Evolutionary conservation across 2,329 filamentous ascomycete genomes (phyloP), one percentile per base, ranked within the genome.

Genomic region (Huntiella bhutanensis): DNA sequence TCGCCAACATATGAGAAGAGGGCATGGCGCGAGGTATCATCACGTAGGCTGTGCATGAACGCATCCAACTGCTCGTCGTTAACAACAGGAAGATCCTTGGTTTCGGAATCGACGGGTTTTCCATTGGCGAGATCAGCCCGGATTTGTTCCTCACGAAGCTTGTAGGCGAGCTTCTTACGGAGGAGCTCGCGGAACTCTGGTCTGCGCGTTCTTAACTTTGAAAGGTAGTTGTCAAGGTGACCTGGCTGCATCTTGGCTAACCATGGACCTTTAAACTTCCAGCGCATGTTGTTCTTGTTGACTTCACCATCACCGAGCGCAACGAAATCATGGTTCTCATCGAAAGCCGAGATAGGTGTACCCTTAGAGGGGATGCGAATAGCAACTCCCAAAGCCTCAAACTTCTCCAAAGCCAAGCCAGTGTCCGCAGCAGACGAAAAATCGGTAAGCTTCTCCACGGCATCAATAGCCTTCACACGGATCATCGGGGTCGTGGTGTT

Each of bases 381-480:
- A 4, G 83, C 76, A 46, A 94, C 63, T 49, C 75, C 71, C 59
- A 95, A 68, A 60, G 93, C 83, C 58, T 85, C 80, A 65, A 81
- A 95, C 66, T 95, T 96, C 57, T 77, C 69, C 47, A 92, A 66
- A 5, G 84, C 86, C 54, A 85, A 65, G 44, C 78, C 73, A 62
- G 93, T 84, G 60, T 94, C 84, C 48, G 79, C 73, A 0, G 86
- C 82, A 34, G 82, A 86, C 52, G 76, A 70, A 62, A 86, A 96
- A 57, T 95, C 86, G 57, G 87, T 94, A 54, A 95, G 71, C 59
- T 86, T 81, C 62, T 95, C 86, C 54, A 77, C 73, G 2, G 84
- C 82, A 65, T 96, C 88, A 52, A 93, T 71, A 50, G 80, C 72
- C 55, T 76, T 77, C 54, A 96, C 64, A 52, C 83, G 75, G 46